phyloP scores from a whole-genome alignment of 1,139 yeast species.

The Suhomyces panamericanus region DNA sequence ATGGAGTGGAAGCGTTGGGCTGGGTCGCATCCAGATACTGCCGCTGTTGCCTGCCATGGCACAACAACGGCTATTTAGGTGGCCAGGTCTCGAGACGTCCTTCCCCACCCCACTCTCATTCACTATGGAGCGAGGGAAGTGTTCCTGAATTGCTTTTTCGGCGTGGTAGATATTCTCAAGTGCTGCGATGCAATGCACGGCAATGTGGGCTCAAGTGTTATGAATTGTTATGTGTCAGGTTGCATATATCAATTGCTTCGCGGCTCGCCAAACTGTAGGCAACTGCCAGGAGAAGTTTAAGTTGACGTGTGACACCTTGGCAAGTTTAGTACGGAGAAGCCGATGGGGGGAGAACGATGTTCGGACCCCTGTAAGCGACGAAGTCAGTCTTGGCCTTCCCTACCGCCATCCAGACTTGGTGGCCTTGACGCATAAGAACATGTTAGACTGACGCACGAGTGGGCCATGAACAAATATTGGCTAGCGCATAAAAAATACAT shows the following conservation, averaged over 20 bases:
- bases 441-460: slow-evolving; percentile 2
- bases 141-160: slow-evolving; percentile 3
- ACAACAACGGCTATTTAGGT: too few relatives aligned
- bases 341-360: too few relatives aligned
- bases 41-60: too few relatives aligned
- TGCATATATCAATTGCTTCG: slow-evolving; percentile 6
- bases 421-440: neutral
- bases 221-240: slow-evolving; percentile 2
- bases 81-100: too few relatives aligned
- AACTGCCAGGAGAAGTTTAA: slow-evolving; percentile 1
- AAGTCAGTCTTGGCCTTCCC: neutral
- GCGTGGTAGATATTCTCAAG: neutral
- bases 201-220: slow-evolving; percentile 4
- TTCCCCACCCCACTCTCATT: neutral
- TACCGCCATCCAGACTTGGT: neutral
- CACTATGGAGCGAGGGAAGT: neutral
- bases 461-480: neutral
- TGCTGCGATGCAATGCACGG: slow-evolving; percentile 2
- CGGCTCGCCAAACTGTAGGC: slow-evolving; percentile 6
- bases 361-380: too few relatives aligned
- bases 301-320: too few relatives aligned
- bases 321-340: too few relatives aligned
- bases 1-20: too few relatives aligned
- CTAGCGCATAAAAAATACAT: slow-evolving; percentile 2
- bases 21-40: too few relatives aligned